phyloP scores from a whole-genome alignment of 2,329 filamentous ascomycete genomes.

The Pseudogymnoascus sp. region DNA sequence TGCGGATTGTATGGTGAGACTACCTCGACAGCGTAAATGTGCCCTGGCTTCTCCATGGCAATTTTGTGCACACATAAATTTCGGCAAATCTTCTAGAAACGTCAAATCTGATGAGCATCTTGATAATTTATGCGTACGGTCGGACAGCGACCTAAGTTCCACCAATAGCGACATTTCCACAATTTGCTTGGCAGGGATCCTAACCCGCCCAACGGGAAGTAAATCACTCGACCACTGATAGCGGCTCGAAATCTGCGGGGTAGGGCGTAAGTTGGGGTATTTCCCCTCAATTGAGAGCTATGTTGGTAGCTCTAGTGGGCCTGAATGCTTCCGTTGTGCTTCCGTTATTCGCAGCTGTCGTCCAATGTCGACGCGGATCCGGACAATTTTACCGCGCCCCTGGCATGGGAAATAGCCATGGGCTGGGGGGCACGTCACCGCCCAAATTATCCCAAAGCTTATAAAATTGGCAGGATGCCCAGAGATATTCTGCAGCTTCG shows the following conservation, averaged over 20 bases:
- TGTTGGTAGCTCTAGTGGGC: not conserved
- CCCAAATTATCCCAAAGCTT: not conserved
- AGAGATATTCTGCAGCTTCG: not conserved
- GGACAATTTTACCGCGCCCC: not conserved
- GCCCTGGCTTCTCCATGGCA: not conserved
- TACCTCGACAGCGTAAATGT: not conserved
- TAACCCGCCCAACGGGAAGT: not conserved
- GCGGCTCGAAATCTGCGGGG: not conserved
- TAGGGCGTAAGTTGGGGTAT: not conserved
- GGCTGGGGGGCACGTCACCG: not conserved
- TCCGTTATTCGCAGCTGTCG: not conserved
- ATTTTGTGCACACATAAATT: not conserved
- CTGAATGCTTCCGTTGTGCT: not conserved
- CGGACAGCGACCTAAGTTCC: not conserved
- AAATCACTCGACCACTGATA: not conserved
- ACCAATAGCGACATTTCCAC: not conserved
- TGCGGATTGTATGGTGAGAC: not conserved
- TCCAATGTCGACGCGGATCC: not conserved
- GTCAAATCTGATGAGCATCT: slow-evolving; percentile 21
- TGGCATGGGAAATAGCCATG: not conserved
- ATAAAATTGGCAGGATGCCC: not conserved
- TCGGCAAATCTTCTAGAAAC: not conserved
- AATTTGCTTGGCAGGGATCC: not conserved
- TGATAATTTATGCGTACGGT: slow-evolving; percentile 18
- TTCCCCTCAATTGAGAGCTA: not conserved